phyloP scores from a whole-genome alignment of 371 early-diverging fungal genomes.

The Smittium culicis region DNA sequence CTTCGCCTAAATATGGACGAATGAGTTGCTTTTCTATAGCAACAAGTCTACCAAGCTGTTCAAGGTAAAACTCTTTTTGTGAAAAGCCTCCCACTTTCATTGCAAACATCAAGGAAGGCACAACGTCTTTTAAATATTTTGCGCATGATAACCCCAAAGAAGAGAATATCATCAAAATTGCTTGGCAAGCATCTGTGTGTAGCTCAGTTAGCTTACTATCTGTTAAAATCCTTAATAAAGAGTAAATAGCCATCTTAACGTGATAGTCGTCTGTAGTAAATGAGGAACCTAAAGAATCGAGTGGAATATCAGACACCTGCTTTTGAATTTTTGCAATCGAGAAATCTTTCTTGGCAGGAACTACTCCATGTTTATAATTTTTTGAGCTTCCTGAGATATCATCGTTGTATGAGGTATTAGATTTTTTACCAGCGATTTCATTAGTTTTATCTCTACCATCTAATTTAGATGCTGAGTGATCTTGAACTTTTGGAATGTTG shows the following conservation, averaged over 20 bases:
- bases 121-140: conserved; percentile 39
- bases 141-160: conserved; percentile 57
- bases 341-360: not conserved
- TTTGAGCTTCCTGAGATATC: not conserved
- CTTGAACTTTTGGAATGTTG: not conserved
- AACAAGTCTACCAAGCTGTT: conserved; percentile 41
- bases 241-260: conserved; percentile 72
- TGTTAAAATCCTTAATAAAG: conserved; percentile 76
- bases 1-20: conserved; percentile 37
- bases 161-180: conserved; percentile 85
- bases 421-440: not conserved
- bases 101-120: conserved; percentile 30
- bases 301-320: conserved; percentile 19
- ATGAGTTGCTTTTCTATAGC: conserved; percentile 46
- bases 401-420: not conserved
- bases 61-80: conserved; percentile 47
- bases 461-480: not conserved
- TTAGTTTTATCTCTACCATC: not conserved
- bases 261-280: conserved; percentile 65
- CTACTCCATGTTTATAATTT: not conserved
- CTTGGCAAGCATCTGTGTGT: conserved; percentile 80
- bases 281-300: conserved; percentile 15
- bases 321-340: conserved; percentile 1
- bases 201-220: conserved; percentile 67
- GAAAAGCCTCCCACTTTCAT: conserved; percentile 37